Evolutionary conservation across 2,329 filamentous ascomycete genomes (phyloP), one percentile per base, ranked within the genome.

Genomic region (Stemphylium beticola): DNA sequence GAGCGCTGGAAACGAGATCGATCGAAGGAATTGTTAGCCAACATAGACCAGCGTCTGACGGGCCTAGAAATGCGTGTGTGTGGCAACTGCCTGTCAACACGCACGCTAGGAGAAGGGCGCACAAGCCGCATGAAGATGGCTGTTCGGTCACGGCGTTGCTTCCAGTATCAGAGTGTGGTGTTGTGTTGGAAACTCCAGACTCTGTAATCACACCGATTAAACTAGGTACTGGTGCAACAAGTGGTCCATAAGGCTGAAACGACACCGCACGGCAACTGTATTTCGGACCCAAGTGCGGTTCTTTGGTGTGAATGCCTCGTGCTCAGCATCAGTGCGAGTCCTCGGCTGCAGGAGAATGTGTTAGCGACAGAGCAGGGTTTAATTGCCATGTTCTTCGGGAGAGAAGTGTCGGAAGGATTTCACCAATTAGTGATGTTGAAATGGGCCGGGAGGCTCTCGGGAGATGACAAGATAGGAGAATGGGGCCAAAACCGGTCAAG

Each of bases 401-500:
- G 20, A 45, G 24, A 36, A 20, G 42, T 17, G 32, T 20, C 31
- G 37, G 40, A 36, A 14, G 33, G 10, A 12, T 11, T 38, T 43
- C 41, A 32, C 47, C 47, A 55, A 55, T 46, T 36, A 34, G 38
- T 20, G 26, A 17, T 14, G 29, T 18, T 33, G 17, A 38, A 58
- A 32, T 24, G 31, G 46, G 29, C 34, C 24, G 43, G 26, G 38
- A 40, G 34, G 26, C 51, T 48, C 40, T 37, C 41, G 49, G 46
- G 49, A 48, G 40, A 57, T 47, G 53, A 56, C 52, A 46, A 57
- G 53, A 60, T 50, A 60, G 63, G 58, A 39, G 50, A 58, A 62
- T 64, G 64, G 60, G 57, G 58, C 58, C 54, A 58, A 58, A 65
- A 60, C 65, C 58, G 60, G 62, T 66, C 55, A 57, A 53, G 46